Conservation (phyloP, 1,284 basidiomycete genomes). For the Termitomyces sp. region DNA sequence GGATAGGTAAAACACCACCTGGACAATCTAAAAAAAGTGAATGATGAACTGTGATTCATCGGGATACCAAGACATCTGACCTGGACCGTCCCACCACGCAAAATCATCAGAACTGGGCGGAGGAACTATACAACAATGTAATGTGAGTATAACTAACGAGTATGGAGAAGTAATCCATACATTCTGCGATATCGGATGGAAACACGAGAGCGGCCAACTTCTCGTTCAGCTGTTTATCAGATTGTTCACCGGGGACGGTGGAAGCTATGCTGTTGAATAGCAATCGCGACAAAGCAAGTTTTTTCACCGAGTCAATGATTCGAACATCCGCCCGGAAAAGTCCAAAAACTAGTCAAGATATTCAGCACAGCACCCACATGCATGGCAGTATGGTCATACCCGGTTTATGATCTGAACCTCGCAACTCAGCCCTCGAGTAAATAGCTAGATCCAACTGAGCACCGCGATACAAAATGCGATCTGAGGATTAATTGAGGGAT, state of each 20-base stretch:
- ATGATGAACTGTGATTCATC: slow-evolving; percentile 3
- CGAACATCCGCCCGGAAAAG: slow-evolving; percentile 76
- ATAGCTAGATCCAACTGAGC: slow-evolving; percentile 55
- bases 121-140: slow-evolving; percentile 47
- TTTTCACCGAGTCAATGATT: slow-evolving; percentile 74
- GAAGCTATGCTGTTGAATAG: slow-evolving; percentile 59
- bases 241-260: slow-evolving; percentile 31
- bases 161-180: slow-evolving; percentile 22
- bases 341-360: slow-evolving; percentile 64
- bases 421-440: slow-evolving; percentile 77
- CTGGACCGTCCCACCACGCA: slow-evolving; percentile 73
- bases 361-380: background rate
- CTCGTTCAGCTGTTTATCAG: slow-evolving; percentile 67
- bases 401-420: slow-evolving; percentile 91
- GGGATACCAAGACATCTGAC: slow-evolving; percentile 32
- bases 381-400: slow-evolving; percentile 37
- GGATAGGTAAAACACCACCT: slow-evolving; percentile 55
- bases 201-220: slow-evolving; percentile 53
- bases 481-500: slow-evolving; percentile 36
- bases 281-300: slow-evolving; percentile 64
- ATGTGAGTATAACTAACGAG: background rate
- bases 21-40: slow-evolving; percentile 46
- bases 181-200: slow-evolving; percentile 36
- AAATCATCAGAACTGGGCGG: slow-evolving; percentile 71
- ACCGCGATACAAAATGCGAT: slow-evolving; percentile 88